phyloP scores from a whole-genome alignment of 2,329 filamentous ascomycete genomes.

The Diplodia corticola region DNA sequence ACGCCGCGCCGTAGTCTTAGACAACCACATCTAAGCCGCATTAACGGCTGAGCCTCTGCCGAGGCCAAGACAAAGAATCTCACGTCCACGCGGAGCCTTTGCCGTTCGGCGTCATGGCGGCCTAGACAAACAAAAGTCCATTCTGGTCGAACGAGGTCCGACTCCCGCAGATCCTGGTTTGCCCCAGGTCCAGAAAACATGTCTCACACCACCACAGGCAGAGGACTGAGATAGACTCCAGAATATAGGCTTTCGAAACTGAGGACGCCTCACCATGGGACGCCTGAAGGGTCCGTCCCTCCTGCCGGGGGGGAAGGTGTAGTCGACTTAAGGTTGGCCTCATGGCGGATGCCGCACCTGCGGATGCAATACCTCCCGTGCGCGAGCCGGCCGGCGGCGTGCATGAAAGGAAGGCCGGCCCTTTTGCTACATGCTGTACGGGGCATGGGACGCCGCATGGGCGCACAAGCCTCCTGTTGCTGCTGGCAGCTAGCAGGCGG shows the following conservation, averaged over 20 bases:
- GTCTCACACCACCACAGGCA: constrained; percentile 14
- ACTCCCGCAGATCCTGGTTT: background rate
- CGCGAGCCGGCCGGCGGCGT: constrained; percentile 15
- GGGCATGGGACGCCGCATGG: constrained; percentile 17
- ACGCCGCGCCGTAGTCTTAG: constrained; percentile 1
- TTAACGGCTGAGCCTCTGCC: constrained; percentile 5
- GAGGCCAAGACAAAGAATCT: background rate
- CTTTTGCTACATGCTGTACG: background rate
- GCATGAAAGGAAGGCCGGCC: constrained; percentile 12
- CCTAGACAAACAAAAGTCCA: background rate
- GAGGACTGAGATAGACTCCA: background rate
- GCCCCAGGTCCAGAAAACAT: too few relatives aligned
- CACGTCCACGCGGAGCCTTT: background rate
- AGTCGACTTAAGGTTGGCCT: constrained; percentile 19
- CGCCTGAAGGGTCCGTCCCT: background rate
- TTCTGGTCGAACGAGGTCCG: background rate
- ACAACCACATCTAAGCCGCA: constrained; percentile 1
- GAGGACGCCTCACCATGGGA: background rate
- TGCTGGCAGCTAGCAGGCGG: constrained; percentile 17
- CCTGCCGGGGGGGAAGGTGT: background rate
- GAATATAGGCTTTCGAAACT: constrained; percentile 5
- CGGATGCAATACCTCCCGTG: constrained; percentile 17
- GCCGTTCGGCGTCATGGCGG: background rate
- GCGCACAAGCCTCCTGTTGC: constrained; percentile 18
- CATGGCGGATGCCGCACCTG: constrained; percentile 12